A percentile compares a stretch with the other conserved stretches of the same genome.
phyloP scores from a whole-genome alignment of 169 alveolate genomes.

The Plasmodium vivax region DNA sequence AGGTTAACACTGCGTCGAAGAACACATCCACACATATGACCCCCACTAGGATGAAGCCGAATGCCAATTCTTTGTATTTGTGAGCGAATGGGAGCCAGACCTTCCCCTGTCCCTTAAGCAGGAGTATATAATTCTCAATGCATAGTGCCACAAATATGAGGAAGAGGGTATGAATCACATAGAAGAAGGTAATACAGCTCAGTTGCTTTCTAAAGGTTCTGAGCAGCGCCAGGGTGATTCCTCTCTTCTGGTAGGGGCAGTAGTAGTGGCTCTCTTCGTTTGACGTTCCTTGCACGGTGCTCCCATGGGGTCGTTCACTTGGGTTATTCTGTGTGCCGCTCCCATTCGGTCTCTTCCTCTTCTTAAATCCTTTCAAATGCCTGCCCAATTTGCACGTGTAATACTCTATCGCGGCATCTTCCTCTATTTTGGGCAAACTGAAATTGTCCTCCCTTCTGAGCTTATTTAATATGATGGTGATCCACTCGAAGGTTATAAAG shows the following conservation, averaged over 20 bases:
- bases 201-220: slow-evolving; percentile 10
- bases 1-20: slow-evolving; percentile 15
- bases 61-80: neutral
- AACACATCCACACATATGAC: slow-evolving; percentile 1
- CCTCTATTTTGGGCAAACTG: slow-evolving; percentile 28
- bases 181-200: neutral
- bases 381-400: neutral
- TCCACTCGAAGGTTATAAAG: slow-evolving; percentile 47
- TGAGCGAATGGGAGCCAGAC: neutral
- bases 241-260: neutral
- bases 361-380: neutral
- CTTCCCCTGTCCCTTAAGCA: neutral
- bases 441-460: neutral
- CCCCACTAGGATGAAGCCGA: neutral
- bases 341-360: neutral
- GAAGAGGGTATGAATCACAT: neutral
- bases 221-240: neutral
- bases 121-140: slow-evolving; percentile 22
- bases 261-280: neutral
- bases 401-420: neutral
- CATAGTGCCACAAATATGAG: slow-evolving; percentile 29
- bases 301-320: neutral
- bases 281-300: neutral
- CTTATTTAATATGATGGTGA: slow-evolving; percentile 3
- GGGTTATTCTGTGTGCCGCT: neutral